Evolutionary conservation across 2,329 filamentous ascomycete species (phyloP).

Genomic region (Neonectria hederae): DNA sequence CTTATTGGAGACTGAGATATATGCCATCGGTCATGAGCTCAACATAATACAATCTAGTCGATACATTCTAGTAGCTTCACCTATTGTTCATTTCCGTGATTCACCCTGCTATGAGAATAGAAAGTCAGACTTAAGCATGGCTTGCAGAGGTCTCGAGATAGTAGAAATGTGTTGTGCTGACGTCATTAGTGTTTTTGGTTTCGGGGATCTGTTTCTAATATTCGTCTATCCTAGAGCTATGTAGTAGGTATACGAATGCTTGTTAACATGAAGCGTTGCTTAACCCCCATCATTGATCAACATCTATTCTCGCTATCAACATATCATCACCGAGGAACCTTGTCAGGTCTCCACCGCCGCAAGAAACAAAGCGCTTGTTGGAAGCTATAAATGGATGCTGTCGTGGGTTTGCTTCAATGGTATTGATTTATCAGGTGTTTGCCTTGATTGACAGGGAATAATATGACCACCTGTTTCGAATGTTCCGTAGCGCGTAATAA

Average conservation of each 20-base stretch:
- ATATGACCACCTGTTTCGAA: not conserved
- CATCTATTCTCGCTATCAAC: not conserved
- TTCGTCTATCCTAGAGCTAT: too few relatives aligned
- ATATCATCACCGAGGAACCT: not conserved
- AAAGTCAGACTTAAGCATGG: too few relatives aligned
- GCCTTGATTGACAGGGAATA: not conserved
- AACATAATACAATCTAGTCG: too few relatives aligned
- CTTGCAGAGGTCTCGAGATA: too few relatives aligned
- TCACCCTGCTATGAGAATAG: too few relatives aligned
- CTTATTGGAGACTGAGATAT: too few relatives aligned
- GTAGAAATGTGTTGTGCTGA: too few relatives aligned
- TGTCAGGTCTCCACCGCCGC: not conserved
- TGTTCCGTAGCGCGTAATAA: not conserved
- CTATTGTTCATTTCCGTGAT: too few relatives aligned
- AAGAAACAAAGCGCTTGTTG: not conserved
- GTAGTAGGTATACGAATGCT: not conserved
- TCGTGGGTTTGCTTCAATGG: not conserved
- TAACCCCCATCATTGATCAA: not conserved
- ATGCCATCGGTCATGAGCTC: too few relatives aligned
- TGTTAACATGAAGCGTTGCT: not conserved
- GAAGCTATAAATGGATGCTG: not conserved
- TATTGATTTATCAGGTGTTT: not conserved
- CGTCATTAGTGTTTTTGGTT: too few relatives aligned
- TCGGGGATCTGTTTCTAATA: too few relatives aligned
- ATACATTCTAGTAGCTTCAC: too few relatives aligned